Evolutionary conservation across 1,284 basidiomycete genomes (phyloP).

Genomic region (Boletus semigastroideus): DNA sequence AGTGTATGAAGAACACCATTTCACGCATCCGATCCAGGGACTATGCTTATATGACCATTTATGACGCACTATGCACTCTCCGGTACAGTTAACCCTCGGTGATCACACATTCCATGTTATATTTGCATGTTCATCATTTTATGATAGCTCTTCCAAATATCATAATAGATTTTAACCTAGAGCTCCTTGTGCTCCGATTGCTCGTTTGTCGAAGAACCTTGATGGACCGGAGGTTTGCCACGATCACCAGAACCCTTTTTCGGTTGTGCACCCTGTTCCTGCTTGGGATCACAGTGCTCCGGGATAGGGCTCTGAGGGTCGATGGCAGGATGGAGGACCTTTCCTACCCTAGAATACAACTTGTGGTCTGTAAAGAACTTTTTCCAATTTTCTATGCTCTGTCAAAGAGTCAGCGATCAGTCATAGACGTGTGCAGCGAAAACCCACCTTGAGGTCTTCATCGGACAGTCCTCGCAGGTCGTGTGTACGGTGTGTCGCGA

Average conservation of each 20-base stretch:
- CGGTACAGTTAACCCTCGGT: conserved; percentile 3
- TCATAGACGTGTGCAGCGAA: not conserved
- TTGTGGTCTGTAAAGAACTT: conserved; percentile 82
- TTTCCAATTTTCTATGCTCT: conserved; percentile 87
- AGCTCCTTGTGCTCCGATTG: conserved; percentile 38
- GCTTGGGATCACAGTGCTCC: conserved; percentile 71
- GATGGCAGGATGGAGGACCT: conserved; percentile 71
- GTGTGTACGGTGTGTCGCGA: conserved; percentile 85
- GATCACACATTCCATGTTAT: conserved; percentile 26
- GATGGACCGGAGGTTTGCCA: conserved; percentile 12
- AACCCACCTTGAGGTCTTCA: conserved; percentile 62
- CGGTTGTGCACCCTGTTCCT: conserved; percentile 33
- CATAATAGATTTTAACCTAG: conserved; percentile 27
- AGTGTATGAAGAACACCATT: not conserved
- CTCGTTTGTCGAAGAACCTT: conserved; percentile 9
- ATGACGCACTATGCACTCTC: conserved; percentile 22
- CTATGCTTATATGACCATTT: conserved; percentile 29
- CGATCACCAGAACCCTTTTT: conserved; percentile 6
- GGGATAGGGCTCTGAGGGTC: conserved; percentile 79
- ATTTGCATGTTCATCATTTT: conserved; percentile 23
- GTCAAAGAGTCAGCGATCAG: not conserved
- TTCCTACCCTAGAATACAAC: conserved; percentile 76
- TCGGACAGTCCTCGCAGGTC: conserved; percentile 81
- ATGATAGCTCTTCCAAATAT: conserved; percentile 17
- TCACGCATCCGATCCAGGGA: conserved; percentile 20